Base-by-base conservation (phyloP, 495 filamentous ascomycete species). In the Pyronema omphalodes region DNA sequence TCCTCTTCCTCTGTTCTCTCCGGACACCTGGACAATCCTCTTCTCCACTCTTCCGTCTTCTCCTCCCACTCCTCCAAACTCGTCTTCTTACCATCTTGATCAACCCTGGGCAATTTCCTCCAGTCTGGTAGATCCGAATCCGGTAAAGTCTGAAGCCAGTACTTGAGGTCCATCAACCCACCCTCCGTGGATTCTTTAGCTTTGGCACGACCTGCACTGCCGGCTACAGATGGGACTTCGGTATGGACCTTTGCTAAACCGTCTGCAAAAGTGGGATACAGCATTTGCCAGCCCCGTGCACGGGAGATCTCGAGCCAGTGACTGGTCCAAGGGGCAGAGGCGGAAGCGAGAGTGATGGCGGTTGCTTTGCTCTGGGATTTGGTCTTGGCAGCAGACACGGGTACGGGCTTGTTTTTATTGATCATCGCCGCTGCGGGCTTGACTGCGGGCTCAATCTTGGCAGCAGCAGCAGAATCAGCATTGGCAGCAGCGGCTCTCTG, bases 291-390 rank as follows among this genome's bases (percentile, higher is more conserved):
- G 33, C 77, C 77, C 49, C 71, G 71, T 4, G 74, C 73, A 3
- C 76, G 70, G 57, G 78, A 76, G 49, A 84, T 69, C 58, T 82
- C 76, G 12, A 79, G 70, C 37, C 81, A 54, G 56, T 77, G 71
- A 60, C 80, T 75, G 58, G 75, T 71, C 68, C 80, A 81, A 1
- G 78, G 68, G 18, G 8, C 23, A 3, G 9, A 23, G 11, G 41
- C 9, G 9, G 11, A n/a, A 3, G 11, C 37, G 11, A 33, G 17
- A 29, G 36, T 17, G 11, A n/a, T 33, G 23, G 41, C n/a, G 8
- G 11, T 19, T 8, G 15, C 35, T 14, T n/a, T 19, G 47, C 6
- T 34, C 18, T 8, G 11, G 47, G 19, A 18, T n/a, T 17, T n/a
- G 7, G 23, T 1, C 23, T 44, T 39, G 0, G 8, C 35, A 1